Conservation (phyloP, 1,284 basidiomycete species). For the Anthracocystis walkeri region DNA sequence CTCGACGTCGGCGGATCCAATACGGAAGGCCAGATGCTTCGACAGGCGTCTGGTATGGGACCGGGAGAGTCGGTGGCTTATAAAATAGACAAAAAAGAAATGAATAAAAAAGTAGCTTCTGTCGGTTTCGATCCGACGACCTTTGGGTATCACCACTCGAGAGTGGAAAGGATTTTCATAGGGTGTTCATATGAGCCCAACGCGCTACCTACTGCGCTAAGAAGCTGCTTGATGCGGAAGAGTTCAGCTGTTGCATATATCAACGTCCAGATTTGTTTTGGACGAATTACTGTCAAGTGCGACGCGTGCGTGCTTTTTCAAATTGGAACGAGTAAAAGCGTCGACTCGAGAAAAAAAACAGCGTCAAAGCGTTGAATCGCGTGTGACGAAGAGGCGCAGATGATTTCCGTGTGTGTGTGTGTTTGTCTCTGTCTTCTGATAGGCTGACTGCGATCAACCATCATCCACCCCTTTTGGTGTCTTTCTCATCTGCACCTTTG, state of each 20-base stretch:
- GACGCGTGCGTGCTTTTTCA: too few relatives aligned
- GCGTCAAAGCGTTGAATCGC: background rate
- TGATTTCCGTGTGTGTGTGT: background rate
- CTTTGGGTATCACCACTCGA: slow-evolving; percentile 49
- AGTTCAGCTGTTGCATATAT: background rate
- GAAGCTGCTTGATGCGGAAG: slow-evolving; percentile 19
- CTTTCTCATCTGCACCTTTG: background rate
- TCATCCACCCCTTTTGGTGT: background rate
- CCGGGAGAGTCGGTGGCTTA: slow-evolving; percentile 34
- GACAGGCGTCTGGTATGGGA: slow-evolving; percentile 78
- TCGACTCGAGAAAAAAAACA: too few relatives aligned
- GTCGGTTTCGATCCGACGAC: slow-evolving; percentile 62
- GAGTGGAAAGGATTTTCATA: slow-evolving; percentile 39
- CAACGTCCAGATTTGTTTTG: too few relatives aligned
- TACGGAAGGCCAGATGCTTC: slow-evolving; percentile 83
- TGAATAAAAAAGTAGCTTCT: slow-evolving; percentile 48
- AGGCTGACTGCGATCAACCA: slow-evolving; percentile 3
- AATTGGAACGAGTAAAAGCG: too few relatives aligned
- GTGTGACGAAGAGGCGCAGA: slow-evolving; percentile 13
- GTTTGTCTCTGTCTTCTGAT: background rate
- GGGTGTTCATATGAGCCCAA: slow-evolving; percentile 46
- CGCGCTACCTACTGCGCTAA: slow-evolving; percentile 54
- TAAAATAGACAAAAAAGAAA: slow-evolving; percentile 1
- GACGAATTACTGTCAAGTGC: too few relatives aligned
- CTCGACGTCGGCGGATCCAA: slow-evolving; percentile 81